Percentiles rank a stretch among this genome's conserved stretches.
Evolutionary conservation across 1,284 basidiomycete genomes (phyloP).

Genomic region (Cutaneotrichosporon arboriforme): DNA sequence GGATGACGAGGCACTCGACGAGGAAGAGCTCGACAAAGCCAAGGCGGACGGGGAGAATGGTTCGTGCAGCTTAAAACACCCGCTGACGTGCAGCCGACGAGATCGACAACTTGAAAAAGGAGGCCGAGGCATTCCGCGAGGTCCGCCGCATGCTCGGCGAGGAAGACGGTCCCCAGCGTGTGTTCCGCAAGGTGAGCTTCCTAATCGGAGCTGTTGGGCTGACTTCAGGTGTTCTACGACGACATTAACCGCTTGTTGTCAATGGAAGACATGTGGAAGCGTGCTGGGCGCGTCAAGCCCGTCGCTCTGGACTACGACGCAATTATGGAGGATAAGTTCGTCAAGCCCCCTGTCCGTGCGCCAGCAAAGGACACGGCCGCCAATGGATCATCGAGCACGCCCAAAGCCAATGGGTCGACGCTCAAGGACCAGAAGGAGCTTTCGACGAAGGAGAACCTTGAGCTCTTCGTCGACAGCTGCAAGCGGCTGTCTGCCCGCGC

Average conservation of each 20-base stretch:
- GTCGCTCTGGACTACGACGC: constrained; percentile 72
- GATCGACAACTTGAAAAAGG: constrained; percentile 80
- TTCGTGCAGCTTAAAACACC: constrained; percentile 48
- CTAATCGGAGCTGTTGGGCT: not conserved
- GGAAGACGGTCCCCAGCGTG: constrained; percentile 60
- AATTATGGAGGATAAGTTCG: constrained; percentile 61
- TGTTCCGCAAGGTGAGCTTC: constrained; percentile 72
- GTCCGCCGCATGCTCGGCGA: constrained; percentile 57
- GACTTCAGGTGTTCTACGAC: constrained; percentile 68
- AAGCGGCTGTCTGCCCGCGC: constrained; percentile 70
- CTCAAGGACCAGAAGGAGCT: constrained; percentile 76
- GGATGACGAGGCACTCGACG: constrained; percentile 58
- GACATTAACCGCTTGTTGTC: constrained; percentile 84
- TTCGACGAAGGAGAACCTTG: constrained; percentile 69
- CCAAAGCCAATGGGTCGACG: constrained; percentile 18
- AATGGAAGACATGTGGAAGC: constrained; percentile 98
- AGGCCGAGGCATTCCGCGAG: constrained; percentile 78
- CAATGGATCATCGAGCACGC: constrained; percentile 9
- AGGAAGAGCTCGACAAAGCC: constrained; percentile 50
- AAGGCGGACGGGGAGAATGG: constrained; percentile 65
- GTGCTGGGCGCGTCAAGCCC: constrained; percentile 66
- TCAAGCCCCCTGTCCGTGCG: constrained; percentile 44
- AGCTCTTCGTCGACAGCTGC: constrained; percentile 75
- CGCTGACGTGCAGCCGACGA: constrained; percentile 62
- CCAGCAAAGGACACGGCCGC: constrained; percentile 21